Evolutionary conservation across 1,139 yeast genomes (phyloP).

Genomic region (Magnusiomyces clavatus): DNA sequence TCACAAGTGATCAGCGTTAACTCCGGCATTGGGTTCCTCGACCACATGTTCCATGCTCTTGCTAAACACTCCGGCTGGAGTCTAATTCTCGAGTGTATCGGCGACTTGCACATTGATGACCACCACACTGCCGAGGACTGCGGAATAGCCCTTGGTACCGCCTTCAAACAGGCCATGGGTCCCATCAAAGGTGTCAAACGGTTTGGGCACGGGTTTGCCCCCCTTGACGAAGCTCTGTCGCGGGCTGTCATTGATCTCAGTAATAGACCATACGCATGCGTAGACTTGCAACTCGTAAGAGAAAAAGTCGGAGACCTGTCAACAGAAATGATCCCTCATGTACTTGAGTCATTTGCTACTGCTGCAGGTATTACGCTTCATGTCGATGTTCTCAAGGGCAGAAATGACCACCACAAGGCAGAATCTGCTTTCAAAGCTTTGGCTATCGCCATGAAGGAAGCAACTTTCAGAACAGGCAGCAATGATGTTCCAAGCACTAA

Average conservation of each 20-base stretch:
- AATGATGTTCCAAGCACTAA: conserved; percentile 93
- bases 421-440: conserved; percentile 95
- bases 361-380: conserved; percentile 86
- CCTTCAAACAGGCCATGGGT: conserved; percentile 86
- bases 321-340: conserved; percentile 96
- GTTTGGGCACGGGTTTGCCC: conserved; percentile 93
- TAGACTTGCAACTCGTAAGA: conserved; percentile 81
- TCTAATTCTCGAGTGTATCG: conserved; percentile 76
- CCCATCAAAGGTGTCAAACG: conserved; percentile 84
- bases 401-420: conserved; percentile 92
- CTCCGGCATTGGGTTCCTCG: conserved; percentile 91
- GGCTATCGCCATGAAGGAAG: conserved; percentile 86
- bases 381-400: conserved; percentile 88
- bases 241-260: conserved; percentile 92
- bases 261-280: conserved; percentile 84
- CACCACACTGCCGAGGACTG: conserved; percentile 97
- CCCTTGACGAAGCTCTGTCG: conserved; percentile 90
- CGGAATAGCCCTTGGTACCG: conserved; percentile 83
- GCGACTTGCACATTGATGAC: conserved; percentile 93
- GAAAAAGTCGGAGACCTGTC: conserved; percentile 90
- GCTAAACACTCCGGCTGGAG: conserved; percentile 99
- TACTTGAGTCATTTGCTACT: conserved; percentile 86
- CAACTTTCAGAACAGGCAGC: conserved; percentile 73
- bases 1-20: conserved; percentile 72
- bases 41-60: conserved; percentile 94